Percentiles rank a stretch among this genome's conserved stretches.
Conservation (phyloP, 169 alveolate species). For the Perkinsus chesapeaki region DNA sequence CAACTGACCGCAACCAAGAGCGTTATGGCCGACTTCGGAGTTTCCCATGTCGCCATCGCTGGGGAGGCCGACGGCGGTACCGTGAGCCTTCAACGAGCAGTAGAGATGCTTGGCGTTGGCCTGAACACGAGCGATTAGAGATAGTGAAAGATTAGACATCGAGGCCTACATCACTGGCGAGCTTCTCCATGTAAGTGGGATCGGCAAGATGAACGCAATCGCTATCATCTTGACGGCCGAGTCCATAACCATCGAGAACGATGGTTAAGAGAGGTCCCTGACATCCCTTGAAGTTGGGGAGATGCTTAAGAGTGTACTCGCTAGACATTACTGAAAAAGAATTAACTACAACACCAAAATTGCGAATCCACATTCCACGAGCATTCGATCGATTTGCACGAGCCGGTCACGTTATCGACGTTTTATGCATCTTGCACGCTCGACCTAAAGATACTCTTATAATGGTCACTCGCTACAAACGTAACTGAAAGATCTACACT, state of each 20-base stretch:
- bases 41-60: constrained; percentile 7
- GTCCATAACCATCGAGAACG: constrained; percentile 1
- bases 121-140: neutral
- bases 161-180: constrained; percentile 60
- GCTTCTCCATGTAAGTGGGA: constrained; percentile 68
- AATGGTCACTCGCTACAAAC: neutral
- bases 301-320: constrained; percentile 6
- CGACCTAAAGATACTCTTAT: neutral
- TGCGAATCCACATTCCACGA: no score
- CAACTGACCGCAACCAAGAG: neutral
- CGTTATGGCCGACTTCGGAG: constrained; percentile 7
- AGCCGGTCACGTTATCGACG: no score
- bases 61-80: constrained; percentile 7
- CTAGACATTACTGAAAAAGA: neutral
- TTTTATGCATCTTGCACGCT: neutral
- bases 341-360: no score
- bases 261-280: neutral
- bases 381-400: no score
- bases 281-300: neutral
- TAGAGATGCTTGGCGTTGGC: neutral
- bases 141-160: neutral
- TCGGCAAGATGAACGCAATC: neutral
- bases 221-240: neutral
- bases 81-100: neutral
- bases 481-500: neutral